A percentile compares a stretch with the other conserved stretches of the same genome.
phyloP scores from a whole-genome alignment of 2,329 filamentous ascomycete genomes.

The Berkeleyomyces rouxiae region DNA sequence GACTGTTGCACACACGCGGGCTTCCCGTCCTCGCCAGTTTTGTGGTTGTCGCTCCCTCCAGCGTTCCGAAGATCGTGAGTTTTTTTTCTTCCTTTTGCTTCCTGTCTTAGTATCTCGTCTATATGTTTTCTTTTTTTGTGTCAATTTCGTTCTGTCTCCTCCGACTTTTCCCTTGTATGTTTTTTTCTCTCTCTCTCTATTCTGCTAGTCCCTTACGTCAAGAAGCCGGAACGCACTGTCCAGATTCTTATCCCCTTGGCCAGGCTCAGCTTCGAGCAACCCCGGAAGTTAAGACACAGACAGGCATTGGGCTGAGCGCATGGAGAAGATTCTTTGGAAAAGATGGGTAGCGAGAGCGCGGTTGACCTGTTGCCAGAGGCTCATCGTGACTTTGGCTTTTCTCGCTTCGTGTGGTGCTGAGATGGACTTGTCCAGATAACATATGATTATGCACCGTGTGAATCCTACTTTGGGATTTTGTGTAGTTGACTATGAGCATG shows the following conservation, averaged over 20 bases:
- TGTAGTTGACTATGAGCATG: no score
- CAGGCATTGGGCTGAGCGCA: no score
- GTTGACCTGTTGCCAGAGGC: no score
- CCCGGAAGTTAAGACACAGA: no score
- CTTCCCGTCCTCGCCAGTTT: neutral
- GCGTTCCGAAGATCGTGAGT: neutral
- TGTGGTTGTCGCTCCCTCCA: neutral
- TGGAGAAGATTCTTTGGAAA: no score
- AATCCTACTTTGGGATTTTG: no score
- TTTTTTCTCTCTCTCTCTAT: neutral
- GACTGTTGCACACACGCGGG: neutral
- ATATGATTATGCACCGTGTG: no score
- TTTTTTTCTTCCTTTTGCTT: neutral
- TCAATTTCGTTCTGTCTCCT: neutral
- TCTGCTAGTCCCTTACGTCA: neutral
- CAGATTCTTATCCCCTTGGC: neutral
- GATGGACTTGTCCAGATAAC: no score
- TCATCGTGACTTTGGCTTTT: no score
- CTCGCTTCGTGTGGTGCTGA: no score
- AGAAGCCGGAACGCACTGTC: neutral
- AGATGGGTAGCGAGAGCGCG: no score
- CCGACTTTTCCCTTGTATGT: neutral
- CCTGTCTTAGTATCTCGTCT: neutral
- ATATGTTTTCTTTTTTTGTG: neutral
- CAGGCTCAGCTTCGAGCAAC: no score